Base-by-base conservation (phyloP, 2,329 filamentous ascomycete genomes). In the Pseudocercospora fuligena region DNA sequence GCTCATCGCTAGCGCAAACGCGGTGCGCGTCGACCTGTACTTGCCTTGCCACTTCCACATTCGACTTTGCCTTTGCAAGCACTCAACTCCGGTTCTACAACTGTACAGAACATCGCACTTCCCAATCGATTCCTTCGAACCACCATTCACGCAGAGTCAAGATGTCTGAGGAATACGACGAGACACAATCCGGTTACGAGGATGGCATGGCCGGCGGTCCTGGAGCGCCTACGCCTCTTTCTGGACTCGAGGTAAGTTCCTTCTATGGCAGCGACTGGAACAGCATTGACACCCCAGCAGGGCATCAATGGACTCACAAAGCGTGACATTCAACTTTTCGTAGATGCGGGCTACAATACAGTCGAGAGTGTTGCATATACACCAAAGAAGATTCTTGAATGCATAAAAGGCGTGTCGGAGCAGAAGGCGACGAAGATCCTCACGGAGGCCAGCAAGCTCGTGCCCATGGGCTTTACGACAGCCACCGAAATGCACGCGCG, bases 401-500 rank as follows among this genome's bases (percentile, higher is more conserved):
- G 96, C 78, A 94, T 99, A 80, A 99, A 98, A 80, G 95, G 95
- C 65, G 97, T 99, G 36, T 99, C 95, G 1, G 94, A 98, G 81
- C 92, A 96, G 76, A 99, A 99, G 79, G 95, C 96, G 2, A 89
- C 88, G 36, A 98, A 98, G 77, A 89, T 99, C 47, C 84, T 99
- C 29, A 89, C 88, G 14, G 95, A 98, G 85, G 94, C 94, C 29
- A 94, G 93, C 1, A 99, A 97, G 80, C 87, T 98, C 60, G 95
- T 99, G 0, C 95, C 95, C 0, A 97, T 99, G 94, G 95, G 95
- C 49, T 99, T 99, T 78, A 99, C 96, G 1, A 99, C 95, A 0
- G 95, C 95, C 3, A 99, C 95, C 0, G 96, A 99, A 81, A 99
- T 99, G 94, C 96, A 99, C 78, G 92, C 94, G 74, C 90, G 95